These are phyloP conservation scores for Graphium sp. DNA, from an alignment of 2,329 filamentous ascomycete genomes.

Conservation along the genomic window DNA sequence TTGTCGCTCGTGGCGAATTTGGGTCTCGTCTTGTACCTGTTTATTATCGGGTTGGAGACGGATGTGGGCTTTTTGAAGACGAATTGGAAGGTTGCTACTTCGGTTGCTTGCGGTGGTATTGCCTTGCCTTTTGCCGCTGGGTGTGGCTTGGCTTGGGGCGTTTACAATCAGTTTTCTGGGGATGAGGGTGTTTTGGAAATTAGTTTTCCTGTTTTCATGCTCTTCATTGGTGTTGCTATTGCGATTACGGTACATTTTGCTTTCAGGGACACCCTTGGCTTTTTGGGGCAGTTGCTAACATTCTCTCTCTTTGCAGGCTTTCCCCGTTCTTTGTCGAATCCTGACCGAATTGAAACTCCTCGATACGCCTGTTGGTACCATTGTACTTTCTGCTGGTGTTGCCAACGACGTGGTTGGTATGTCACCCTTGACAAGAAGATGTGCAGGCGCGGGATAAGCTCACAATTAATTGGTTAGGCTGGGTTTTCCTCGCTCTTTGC, in stretches of 20 bases:
- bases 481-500: constrained; percentile 84
- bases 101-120: constrained; percentile 68
- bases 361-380: constrained; percentile 67
- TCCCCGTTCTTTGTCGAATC: constrained; percentile 88
- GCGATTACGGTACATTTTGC: constrained; percentile 50
- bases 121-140: constrained; percentile 69
- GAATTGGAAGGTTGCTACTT: constrained; percentile 68
- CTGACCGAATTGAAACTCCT: constrained; percentile 81
- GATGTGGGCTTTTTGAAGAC: constrained; percentile 60
- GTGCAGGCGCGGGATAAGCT: no score
- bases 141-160: constrained; percentile 61
- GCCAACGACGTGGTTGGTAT: constrained; percentile 58
- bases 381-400: constrained; percentile 77
- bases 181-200: constrained; percentile 22
- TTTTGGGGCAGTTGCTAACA: not conserved
- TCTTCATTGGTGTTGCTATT: constrained; percentile 83
- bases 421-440: no score
- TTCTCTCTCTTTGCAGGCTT: constrained; percentile 22
- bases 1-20: constrained; percentile 67
- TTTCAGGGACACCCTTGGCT: not conserved
- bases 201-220: constrained; percentile 35
- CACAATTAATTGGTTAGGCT: constrained; percentile 21
- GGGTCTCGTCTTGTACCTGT: constrained; percentile 70
- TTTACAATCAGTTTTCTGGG: constrained; percentile 55
- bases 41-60: constrained; percentile 76